These are phyloP conservation scores for Axilococcus clingmanii DNA, from an alignment of 139 green algal genomes.

Conservation along the genomic window DNA sequence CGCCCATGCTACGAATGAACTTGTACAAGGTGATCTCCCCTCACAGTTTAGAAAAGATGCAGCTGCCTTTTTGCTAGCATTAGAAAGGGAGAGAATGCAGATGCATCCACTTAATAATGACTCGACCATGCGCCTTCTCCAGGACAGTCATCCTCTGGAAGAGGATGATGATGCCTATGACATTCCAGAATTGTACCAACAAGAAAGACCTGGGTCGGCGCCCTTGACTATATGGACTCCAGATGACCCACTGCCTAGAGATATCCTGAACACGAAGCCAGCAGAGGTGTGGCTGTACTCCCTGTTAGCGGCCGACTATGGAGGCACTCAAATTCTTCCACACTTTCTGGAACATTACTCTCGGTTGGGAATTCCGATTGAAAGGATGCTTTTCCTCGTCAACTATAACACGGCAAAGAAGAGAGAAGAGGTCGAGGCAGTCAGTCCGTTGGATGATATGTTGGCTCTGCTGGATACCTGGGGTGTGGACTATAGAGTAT, in stretches of 20 bases:
- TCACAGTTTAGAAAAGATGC: no score
- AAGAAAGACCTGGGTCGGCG: background rate
- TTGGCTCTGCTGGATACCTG: background rate
- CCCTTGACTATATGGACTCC: conserved; percentile 3
- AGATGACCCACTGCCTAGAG: conserved; percentile 8
- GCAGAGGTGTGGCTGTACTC: conserved; percentile 12
- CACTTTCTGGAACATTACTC: conserved; percentile 15
- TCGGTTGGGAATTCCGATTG: conserved; percentile 2
- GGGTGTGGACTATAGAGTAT: conserved; percentile 10
- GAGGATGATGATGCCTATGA: no score
- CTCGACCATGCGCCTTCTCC: no score
- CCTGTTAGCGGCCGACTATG: background rate
- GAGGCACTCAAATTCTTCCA: background rate
- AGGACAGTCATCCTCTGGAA: no score
- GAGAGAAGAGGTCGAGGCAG: background rate
- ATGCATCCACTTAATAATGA: no score
- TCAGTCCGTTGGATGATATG: background rate
- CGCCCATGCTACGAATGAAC: no score
- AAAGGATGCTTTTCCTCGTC: conserved; percentile 16
- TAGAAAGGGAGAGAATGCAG: no score
- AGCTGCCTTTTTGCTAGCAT: no score
- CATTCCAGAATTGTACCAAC: conserved; percentile 7
- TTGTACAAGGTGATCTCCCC: no score
- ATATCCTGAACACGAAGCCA: background rate
- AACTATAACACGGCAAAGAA: no score